Evolutionary conservation across 352 stramenopile genomes (phyloP), one percentile per base, ranked within the genome.

Genomic region (Pythium volutum): DNA sequence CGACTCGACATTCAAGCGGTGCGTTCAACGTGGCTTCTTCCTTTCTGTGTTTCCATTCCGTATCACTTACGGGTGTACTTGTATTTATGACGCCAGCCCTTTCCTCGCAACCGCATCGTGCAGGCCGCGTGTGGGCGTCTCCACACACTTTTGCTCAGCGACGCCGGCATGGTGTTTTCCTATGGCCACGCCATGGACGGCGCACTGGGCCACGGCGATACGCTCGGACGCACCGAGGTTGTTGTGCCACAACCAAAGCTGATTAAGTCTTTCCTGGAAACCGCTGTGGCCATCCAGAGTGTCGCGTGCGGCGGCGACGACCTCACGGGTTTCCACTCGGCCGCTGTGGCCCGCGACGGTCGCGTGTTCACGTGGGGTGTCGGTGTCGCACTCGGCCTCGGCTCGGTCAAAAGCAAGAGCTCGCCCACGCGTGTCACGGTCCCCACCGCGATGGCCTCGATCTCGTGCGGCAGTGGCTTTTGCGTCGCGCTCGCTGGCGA

Each of bases 401-500:
- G 76, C 15, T 74, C 67, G 0, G 41, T 82, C 10, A 64, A 63
- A 10, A 84, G 69, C 47, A 67, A 74, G 7, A 64, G 54, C n/a
- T 70, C 59, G 22, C 81, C 81, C 22, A 50, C 81, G 41, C 59
- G 51, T 15, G 49, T 71, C 10, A 29, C 41, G 54, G 84, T 20
- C 27, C 63, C 1, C 2, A 26, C 36, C 20, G n/a, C 38, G 22
- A 36, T 59, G 23, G 23, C 38, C 52, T 77, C 73, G 0, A 61
- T 96, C 22, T 63, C 81, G 0, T 90, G 79, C 42, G 89, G 89
- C 1, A 83, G 82, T 55, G 88, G 83, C 1, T 97, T 97, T 59
- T 87, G 74, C 18, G 55, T 97, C 23, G 88, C 84, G 11, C 39
- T 96, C 4, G 67, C 64, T 5, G 43, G 66, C 6, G 60, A 67